phyloP scores from a whole-genome alignment of 495 filamentous ascomycete species.

The Amniculicola lignicola region DNA sequence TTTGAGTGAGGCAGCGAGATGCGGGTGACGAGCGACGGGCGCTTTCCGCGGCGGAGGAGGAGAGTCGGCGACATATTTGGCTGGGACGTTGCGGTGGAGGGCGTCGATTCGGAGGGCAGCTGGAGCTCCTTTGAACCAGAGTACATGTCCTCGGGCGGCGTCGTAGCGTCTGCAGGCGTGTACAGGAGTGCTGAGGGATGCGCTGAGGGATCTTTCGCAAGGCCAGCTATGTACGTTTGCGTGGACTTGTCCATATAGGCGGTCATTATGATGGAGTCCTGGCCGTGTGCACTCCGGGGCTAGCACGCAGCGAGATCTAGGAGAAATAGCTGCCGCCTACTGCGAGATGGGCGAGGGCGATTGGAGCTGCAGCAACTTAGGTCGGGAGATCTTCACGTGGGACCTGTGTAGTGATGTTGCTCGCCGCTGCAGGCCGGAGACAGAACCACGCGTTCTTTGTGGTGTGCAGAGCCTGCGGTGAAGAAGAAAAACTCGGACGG shows the following conservation, averaged over 20 bases:
- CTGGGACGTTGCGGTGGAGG: neutral
- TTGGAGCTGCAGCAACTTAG: too few species aligned
- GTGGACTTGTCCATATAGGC: constrained; percentile 16
- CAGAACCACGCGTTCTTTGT: too few species aligned
- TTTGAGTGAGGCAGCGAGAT: constrained; percentile 14
- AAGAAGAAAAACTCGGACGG: too few species aligned
- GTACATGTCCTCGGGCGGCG: constrained; percentile 21
- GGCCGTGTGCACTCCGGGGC: neutral
- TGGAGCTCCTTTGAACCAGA: constrained; percentile 3
- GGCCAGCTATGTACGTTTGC: constrained; percentile 20
- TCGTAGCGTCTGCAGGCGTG: constrained; percentile 1
- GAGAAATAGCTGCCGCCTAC: too few species aligned
- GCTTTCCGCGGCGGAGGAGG: constrained; percentile 9
- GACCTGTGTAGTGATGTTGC: too few species aligned
- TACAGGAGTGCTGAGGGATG: constrained; percentile 8
- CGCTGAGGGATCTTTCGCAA: constrained; percentile 10
- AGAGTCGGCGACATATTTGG: neutral
- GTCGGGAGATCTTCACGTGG: too few species aligned
- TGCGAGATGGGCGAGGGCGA: too few species aligned
- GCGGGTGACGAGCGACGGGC: constrained; percentile 9
- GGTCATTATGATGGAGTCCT: constrained; percentile 1
- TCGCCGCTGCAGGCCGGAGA: too few species aligned
- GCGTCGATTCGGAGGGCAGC: neutral
- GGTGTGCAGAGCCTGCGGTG: too few species aligned
- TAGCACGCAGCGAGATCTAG: neutral